Base-by-base conservation (phyloP, 352 stramenopile genomes). In the Phytophthora gonapodyides region DNA sequence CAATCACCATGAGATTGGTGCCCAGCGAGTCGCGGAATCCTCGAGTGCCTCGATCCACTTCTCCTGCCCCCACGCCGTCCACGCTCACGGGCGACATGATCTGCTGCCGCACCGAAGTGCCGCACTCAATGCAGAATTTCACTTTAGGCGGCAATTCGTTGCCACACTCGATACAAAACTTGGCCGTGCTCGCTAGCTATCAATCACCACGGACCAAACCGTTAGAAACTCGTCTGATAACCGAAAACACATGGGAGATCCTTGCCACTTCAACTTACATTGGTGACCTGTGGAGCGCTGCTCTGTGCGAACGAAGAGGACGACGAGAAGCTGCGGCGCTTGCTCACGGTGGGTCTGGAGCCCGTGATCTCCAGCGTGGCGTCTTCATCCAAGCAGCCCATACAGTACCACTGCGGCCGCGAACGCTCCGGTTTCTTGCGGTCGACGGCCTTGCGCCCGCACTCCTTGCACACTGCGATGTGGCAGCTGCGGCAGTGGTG, bases 41-140 rank as follows among this genome's bases (percentile, higher is more conserved):
- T 53, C 64, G 71, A 17, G 73, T 77, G 4, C 55, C 61, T 48
- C 75, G 68, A 52, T 74, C 76, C 7, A 37, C 43, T 31, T 73
- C 73, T 19, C 42, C 45, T 2, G 38, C 57, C 9, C 51, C 71
- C 9, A 69, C 67, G 4, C 60, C 64, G 27, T 73, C 61, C 10
- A 66, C 64, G 50, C 69, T 76, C 1, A 76, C 69, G 1, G 83
- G 83, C 0, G 83, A 92, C 33, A 86, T 43, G 11, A 88, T 11
- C 47, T 84, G 78, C 37, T 76, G 71, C 2, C 76, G 64, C 36
- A 91, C 82, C 1, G 80, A 75, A 4, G 84, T 91, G 13, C 86
- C 86, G 49, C 86, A 95, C 53, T 95, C 84, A 56, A 95, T 95
- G 44, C 86, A 95, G 19, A 95, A 93, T 56, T 95, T 95, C 24